Evolutionary conservation across 2,329 filamentous ascomycete genomes (phyloP).

Genomic region (Rhexocercosporidium sp.): DNA sequence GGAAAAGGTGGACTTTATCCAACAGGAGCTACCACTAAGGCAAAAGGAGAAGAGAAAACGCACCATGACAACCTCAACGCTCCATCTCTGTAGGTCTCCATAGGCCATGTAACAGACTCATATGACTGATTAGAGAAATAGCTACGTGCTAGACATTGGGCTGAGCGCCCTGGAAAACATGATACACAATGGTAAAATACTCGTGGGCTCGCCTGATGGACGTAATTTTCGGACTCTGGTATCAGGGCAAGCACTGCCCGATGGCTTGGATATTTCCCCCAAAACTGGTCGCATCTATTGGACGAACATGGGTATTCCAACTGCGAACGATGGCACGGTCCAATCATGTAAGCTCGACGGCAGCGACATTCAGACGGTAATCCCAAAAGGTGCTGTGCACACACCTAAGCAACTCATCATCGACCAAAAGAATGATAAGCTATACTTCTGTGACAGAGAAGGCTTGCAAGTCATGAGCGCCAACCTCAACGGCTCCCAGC

Average conservation of each 20-base stretch:
- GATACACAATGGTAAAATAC: conserved; percentile 24
- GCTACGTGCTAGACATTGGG: conserved; percentile 29
- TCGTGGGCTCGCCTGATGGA: conserved; percentile 23
- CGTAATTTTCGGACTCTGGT: conserved; percentile 22
- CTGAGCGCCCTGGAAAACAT: conserved; percentile 21
- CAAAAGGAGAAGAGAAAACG: conserved; percentile 6
- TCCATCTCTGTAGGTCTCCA: conserved; percentile 19
- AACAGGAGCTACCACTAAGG: conserved; percentile 15
- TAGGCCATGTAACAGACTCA: neutral
- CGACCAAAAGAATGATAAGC: conserved; percentile 21
- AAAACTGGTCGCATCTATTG: conserved; percentile 50
- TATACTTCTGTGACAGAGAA: conserved; percentile 53
- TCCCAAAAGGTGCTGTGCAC: conserved; percentile 51
- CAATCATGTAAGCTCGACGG: conserved; percentile 51
- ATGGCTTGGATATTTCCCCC: conserved; percentile 50
- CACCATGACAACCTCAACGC: conserved; percentile 10
- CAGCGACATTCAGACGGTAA: conserved; percentile 48
- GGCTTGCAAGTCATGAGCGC: conserved; percentile 48
- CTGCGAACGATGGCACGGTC: conserved; percentile 23
- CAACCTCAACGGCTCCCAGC: conserved; percentile 46
- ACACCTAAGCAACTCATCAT: conserved; percentile 54
- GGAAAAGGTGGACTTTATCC: conserved; percentile 36
- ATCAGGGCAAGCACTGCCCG: conserved; percentile 43
- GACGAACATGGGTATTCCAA: conserved; percentile 52
- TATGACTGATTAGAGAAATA: neutral